Evolutionary conservation across 306 rosid genomes (phyloP).

Genomic region (Heteromeles arbutifolia): DNA sequence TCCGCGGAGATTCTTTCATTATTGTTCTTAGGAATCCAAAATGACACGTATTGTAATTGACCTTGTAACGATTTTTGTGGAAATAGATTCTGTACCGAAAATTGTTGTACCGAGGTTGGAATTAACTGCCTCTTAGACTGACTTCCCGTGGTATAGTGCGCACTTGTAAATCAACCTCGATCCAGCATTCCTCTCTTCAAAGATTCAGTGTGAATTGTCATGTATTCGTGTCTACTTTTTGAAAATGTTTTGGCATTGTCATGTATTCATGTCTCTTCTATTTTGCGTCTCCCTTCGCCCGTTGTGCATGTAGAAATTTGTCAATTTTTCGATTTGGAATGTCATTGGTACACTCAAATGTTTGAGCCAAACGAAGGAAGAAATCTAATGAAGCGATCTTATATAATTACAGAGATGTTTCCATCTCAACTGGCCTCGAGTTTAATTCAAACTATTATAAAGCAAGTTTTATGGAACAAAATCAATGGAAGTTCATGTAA

Average conservation of each 20-base stretch:
- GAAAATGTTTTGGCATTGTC: too few relatives aligned
- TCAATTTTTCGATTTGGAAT: too few relatives aligned
- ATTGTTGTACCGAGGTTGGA: background rate
- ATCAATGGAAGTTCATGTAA: background rate
- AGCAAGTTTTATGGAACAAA: background rate
- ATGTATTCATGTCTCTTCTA: too few relatives aligned
- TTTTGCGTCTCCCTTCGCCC: too few relatives aligned
- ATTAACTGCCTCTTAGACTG: background rate
- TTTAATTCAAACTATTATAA: background rate
- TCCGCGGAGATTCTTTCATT: constrained; percentile 70
- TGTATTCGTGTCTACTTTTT: too few relatives aligned
- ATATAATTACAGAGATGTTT: background rate
- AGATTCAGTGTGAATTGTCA: too few relatives aligned
- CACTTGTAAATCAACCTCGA: too few relatives aligned
- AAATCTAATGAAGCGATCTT: background rate
- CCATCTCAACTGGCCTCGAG: background rate
- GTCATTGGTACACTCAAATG: background rate
- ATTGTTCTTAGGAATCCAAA: constrained; percentile 92
- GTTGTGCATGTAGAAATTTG: too few relatives aligned
- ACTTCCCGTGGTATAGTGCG: background rate
- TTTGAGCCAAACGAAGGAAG: background rate
- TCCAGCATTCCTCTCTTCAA: too few relatives aligned
- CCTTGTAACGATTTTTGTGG: background rate
- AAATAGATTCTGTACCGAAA: background rate
- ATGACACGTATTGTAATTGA: constrained; percentile 18